A percentile compares a stretch with the other conserved stretches of the same genome.
phyloP scores from a whole-genome alignment of 768 basidiomycete genomes.

The Rhizopogon vulgaris region DNA sequence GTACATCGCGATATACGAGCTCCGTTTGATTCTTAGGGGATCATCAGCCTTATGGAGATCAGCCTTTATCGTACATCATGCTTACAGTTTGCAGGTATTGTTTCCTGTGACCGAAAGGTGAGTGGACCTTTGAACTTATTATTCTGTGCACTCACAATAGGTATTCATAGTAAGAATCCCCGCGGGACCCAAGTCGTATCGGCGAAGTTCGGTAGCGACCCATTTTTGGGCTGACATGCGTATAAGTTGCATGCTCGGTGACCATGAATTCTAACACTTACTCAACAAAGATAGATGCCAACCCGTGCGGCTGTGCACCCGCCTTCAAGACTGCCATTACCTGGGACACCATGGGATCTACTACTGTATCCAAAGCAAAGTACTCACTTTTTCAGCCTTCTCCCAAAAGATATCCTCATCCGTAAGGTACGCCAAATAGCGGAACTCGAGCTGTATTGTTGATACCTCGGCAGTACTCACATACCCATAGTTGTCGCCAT shows the following conservation, averaged over 20 bases:
- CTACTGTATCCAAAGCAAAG: neutral
- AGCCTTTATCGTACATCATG: neutral
- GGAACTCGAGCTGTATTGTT: conserved; percentile 86
- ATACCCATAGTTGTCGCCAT: conserved; percentile 51
- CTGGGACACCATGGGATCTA: conserved; percentile 21
- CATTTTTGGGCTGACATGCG: conserved; percentile 34
- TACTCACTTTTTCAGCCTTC: conserved; percentile 61
- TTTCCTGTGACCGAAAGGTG: conserved; percentile 14
- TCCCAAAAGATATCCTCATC: conserved; percentile 78
- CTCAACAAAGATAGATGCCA: conserved; percentile 85
- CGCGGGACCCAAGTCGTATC: conserved; percentile 86
- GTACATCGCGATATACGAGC: conserved; percentile 66
- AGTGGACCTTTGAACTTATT: neutral
- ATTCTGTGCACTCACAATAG: conserved; percentile 47
- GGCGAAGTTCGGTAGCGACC: conserved; percentile 59
- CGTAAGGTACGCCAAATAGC: conserved; percentile 77
- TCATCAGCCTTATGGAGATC: conserved; percentile 1
- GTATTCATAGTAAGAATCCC: conserved; percentile 94
- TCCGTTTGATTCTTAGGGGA: conserved; percentile 61
- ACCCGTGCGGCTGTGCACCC: conserved; percentile 58
- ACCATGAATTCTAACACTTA: conserved; percentile 28
- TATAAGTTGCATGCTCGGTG: neutral
- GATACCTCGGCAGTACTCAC: conserved; percentile 83
- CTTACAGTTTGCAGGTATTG: conserved; percentile 28
- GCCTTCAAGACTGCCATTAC: conserved; percentile 67